A percentile compares a stretch with the other conserved stretches of the same genome.
Conservation (phyloP, 805 yeast genomes). For the Saccharomycopsis javanensis region DNA sequence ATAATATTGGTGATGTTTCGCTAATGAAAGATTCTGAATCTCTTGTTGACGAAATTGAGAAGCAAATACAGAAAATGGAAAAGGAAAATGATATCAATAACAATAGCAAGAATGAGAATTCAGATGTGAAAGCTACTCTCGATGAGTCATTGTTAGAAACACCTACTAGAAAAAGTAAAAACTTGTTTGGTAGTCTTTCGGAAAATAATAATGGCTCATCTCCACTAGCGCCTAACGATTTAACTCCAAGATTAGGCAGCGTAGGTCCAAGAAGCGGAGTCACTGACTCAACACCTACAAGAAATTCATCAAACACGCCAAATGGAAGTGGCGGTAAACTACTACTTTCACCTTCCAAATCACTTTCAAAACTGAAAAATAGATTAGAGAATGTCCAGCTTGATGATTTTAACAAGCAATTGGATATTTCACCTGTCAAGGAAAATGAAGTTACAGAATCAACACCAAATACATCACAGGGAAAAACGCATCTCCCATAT, state of each 20-base stretch:
- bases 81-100: background rate
- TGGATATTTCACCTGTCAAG: background rate
- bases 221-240: background rate
- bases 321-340: slow-evolving; percentile 2
- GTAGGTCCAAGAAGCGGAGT: background rate
- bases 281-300: background rate
- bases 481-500: background rate
- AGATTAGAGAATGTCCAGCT: slow-evolving; percentile 5
- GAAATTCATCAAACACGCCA: background rate
- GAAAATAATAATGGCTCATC: background rate
- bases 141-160: background rate
- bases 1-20: background rate
- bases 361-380: slow-evolving; percentile 6
- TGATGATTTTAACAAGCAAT: slow-evolving; percentile 3
- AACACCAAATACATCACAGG: background rate
- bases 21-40: background rate
- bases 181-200: background rate
- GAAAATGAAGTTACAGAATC: background rate
- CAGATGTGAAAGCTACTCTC: background rate
- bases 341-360: slow-evolving; percentile 13
- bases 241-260: background rate
- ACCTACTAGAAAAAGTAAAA: background rate
- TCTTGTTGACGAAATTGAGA: slow-evolving; percentile 7
- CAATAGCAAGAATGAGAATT: background rate
- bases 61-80: slow-evolving; percentile 7